Evolutionary conservation across 2,329 filamentous ascomycete genomes (phyloP).

Genomic region (Bipolaris sorokiniana): DNA sequence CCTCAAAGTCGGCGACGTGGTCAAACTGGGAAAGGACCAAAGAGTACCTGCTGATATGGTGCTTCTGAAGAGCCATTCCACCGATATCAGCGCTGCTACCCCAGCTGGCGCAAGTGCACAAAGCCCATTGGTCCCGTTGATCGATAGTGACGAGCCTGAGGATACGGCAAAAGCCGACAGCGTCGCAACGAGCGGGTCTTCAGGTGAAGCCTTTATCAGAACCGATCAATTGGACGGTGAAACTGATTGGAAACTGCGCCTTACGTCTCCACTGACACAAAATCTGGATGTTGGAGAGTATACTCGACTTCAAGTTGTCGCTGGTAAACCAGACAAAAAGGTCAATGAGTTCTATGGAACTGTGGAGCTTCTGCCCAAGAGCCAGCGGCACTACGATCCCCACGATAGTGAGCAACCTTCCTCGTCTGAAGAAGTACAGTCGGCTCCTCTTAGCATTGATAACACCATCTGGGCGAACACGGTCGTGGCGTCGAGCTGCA

Average conservation of each 20-base stretch:
- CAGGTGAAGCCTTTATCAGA: conserved; percentile 92
- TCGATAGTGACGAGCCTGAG: conserved; percentile 28
- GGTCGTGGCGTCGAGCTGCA: conserved; percentile 90
- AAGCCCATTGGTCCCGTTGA: conserved; percentile 21
- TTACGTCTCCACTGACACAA: conserved; percentile 87
- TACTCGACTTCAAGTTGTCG: conserved; percentile 69
- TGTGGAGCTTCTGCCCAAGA: conserved; percentile 70
- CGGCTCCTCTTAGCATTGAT: conserved; percentile 84
- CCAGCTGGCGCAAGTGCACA: conserved; percentile 6
- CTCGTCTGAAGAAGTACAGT: conserved; percentile 51
- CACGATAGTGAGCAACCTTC: conserved; percentile 37
- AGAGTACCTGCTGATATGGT: conserved; percentile 93
- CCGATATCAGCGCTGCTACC: conserved; percentile 24
- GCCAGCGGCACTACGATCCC: conserved; percentile 57
- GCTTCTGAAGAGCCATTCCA: conserved; percentile 79
- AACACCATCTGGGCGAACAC: conserved; percentile 99
- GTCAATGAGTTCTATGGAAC: conserved; percentile 97
- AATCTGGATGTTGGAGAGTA: conserved; percentile 75
- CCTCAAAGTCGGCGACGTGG: conserved; percentile 91
- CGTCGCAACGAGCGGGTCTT: conserved; percentile 45
- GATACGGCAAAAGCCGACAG: conserved; percentile 23
- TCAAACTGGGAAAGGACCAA: conserved; percentile 90
- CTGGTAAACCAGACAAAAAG: conserved; percentile 88
- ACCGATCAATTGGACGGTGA: conserved; percentile 98
- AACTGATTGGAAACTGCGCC: conserved; percentile 95